phyloP scores from a whole-genome alignment of 208 protist genomes.

The Leishmania tarentolae region DNA sequence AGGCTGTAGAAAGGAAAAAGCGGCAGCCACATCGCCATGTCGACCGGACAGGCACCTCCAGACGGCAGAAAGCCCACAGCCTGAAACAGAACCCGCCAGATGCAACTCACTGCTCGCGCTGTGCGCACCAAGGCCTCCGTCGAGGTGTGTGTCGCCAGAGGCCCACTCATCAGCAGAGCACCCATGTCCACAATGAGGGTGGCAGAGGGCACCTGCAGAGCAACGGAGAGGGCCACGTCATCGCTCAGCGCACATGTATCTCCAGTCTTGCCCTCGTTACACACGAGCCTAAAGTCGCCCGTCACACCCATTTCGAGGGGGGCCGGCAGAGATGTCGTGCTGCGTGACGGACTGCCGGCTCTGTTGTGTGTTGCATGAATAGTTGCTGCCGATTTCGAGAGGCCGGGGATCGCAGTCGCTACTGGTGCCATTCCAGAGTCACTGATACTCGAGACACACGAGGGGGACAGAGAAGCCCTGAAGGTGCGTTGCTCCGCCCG shows the following conservation, averaged over 20 bases:
- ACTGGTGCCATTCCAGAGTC: neutral
- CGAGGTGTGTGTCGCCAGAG: slow-evolving; percentile 5
- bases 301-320: neutral
- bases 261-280: neutral
- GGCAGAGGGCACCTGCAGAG: slow-evolving; percentile 42
- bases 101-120: slow-evolving; percentile 20
- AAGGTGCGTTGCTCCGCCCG: neutral
- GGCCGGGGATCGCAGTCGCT: neutral
- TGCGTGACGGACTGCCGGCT: neutral
- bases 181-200: slow-evolving; percentile 38
- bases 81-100: slow-evolving; percentile 59
- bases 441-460: neutral
- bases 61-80: slow-evolving; percentile 51
- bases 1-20: slow-evolving; percentile 61
- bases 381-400: neutral
- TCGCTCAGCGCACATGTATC: slow-evolving; percentile 22
- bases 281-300: neutral
- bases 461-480: neutral
- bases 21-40: slow-evolving; percentile 55
- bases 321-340: neutral
- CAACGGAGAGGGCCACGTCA: slow-evolving; percentile 47
- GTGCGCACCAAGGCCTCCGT: slow-evolving; percentile 13
- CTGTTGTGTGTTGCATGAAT: neutral
- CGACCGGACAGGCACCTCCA: slow-evolving; percentile 39
- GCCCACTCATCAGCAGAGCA: slow-evolving; percentile 10